Evolutionary conservation across 2,329 filamentous ascomycete genomes (phyloP).

Genomic region (Curvularia sp.): DNA sequence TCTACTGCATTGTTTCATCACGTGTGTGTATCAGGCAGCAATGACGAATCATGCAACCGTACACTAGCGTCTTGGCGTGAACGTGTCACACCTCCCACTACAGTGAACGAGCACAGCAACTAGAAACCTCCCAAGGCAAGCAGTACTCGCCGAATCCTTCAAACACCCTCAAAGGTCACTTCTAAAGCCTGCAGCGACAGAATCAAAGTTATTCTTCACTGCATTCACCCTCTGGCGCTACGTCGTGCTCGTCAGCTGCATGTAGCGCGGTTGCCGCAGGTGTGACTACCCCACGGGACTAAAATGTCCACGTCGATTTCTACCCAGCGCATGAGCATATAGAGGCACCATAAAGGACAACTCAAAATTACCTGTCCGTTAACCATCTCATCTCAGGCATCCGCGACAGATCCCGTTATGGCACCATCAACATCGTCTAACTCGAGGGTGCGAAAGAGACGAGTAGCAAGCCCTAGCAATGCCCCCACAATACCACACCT

Average conservation of each 20-base stretch:
- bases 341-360: background rate
- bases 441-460: conserved; percentile 15
- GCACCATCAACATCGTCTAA: conserved; percentile 8
- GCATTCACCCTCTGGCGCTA: conserved; percentile 8
- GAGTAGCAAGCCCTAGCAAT: conserved; percentile 12
- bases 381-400: background rate
- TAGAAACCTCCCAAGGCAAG: background rate
- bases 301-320: conserved; percentile 6
- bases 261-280: conserved; percentile 16
- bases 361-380: conserved; percentile 1
- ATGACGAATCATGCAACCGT: conserved; percentile 6
- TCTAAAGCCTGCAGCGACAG: background rate
- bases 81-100: conserved; percentile 19
- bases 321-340: conserved; percentile 1
- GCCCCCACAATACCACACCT: conserved; percentile 4
- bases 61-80: conserved; percentile 20
- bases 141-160: background rate
- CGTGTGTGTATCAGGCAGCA: conserved; percentile 8
- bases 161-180: background rate
- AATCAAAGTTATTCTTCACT: background rate
- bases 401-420: conserved; percentile 2
- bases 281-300: conserved; percentile 7
- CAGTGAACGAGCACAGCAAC: conserved; percentile 9
- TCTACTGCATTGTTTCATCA: background rate
- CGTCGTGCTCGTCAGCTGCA: conserved; percentile 10